phyloP scores from a whole-genome alignment of 495 filamentous ascomycete species.

The Extremus antarcticus region DNA sequence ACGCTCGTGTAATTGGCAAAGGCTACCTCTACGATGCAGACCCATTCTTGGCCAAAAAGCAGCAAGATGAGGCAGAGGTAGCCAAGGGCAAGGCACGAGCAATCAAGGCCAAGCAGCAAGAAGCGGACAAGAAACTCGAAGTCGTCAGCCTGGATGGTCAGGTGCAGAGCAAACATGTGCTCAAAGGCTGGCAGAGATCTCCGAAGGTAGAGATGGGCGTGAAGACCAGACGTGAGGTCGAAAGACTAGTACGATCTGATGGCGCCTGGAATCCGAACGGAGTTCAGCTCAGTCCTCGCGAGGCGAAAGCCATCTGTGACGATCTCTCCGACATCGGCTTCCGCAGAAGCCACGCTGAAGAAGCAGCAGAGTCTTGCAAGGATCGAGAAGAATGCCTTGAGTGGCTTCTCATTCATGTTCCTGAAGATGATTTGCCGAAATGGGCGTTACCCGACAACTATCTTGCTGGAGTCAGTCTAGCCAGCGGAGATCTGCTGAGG shows the following conservation, averaged over 20 bases:
- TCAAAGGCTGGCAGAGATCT: constrained; percentile 70
- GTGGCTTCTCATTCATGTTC: constrained; percentile 92
- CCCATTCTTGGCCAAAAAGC: constrained; percentile 69
- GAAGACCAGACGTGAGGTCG: constrained; percentile 62
- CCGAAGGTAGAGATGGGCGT: constrained; percentile 90
- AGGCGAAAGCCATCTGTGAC: constrained; percentile 52
- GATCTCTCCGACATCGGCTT: constrained; percentile 72
- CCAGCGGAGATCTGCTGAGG: constrained; percentile 61
- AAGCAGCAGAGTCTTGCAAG: constrained; percentile 77
- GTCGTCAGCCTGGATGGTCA: constrained; percentile 28
- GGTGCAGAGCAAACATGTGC: constrained; percentile 18
- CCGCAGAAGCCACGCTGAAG: constrained; percentile 74
- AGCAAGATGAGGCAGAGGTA: constrained; percentile 64
- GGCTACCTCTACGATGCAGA: constrained; percentile 95
- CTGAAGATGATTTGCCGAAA: constrained; percentile 82
- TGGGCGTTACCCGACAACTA: constrained; percentile 91
- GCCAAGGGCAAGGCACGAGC: constrained; percentile 56
- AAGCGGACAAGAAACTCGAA: constrained; percentile 26
- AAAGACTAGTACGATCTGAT: constrained; percentile 62
- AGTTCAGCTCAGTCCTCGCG: constrained; percentile 47
- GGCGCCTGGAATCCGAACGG: constrained; percentile 77
- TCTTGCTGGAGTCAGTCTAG: constrained; percentile 74
- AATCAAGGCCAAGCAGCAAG: constrained; percentile 29
- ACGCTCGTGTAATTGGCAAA: constrained; percentile 62
- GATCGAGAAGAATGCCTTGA: constrained; percentile 85